Base-by-base conservation (phyloP, 2,329 filamentous ascomycete genomes). In the Xylariaceae sp. region DNA sequence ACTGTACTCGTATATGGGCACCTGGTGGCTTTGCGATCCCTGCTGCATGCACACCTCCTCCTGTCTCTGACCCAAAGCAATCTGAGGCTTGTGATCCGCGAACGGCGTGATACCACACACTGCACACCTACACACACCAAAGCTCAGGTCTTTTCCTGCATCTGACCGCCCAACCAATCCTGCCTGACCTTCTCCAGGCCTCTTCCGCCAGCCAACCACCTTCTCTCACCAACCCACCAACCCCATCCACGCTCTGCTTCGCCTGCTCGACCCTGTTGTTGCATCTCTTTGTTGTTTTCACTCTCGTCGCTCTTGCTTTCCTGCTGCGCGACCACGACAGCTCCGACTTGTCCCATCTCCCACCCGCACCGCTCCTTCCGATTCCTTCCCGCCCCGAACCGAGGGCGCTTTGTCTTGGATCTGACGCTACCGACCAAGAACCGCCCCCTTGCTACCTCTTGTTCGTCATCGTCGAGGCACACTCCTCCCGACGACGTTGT, bases 111-210 rank as follows among this genome's bases (percentile, higher is more conserved):
- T 49, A 56, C 53, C 54, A 49, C 51, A 49, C 31, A 43, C 42
- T 47, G 42, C 39, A 39, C 53, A 52, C 45, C 47, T 44, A 55
- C 61, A 56, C 57, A 27, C 22, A n/a, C n/a, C n/a, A n/a, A n/a
- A n/a, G n/a, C n/a, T n/a, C 22, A 27, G 22, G 22, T 4, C 22
- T 27, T 54, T 62, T 59, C 54, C 54, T 62, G 62, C 62, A 62
- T 62, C 55, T 55, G 55, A 54, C 58, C 60, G 58, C 59, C 57
- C 54, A 57, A 56, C 56, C 58, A 62, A 63, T 61, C 61, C 58
- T 61, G 54, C 56, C 58, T 56, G 51, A 58, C 49, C 53, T 48
- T 51, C 36, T 30, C 49, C 48, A 36, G 33, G 42, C 10, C 36
- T 31, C 11, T 11, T 22, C 42, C 40, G 40, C 41, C 57, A 58